Base-by-base conservation (phyloP, 495 filamentous ascomycete genomes). In the Penicillium subrubescens region DNA sequence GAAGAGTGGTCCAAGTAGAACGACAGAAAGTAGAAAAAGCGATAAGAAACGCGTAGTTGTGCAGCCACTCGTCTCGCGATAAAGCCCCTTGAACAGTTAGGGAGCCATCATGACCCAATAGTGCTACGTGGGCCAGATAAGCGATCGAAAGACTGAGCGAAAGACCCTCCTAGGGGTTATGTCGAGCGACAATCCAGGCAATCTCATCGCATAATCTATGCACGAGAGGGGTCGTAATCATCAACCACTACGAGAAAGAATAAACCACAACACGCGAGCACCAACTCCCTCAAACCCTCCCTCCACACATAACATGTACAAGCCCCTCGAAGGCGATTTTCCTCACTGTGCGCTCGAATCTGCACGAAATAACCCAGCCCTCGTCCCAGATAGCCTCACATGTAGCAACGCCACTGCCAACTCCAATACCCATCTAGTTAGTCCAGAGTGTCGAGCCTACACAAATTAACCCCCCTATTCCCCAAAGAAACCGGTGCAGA, bases 401-500 rank as follows among this genome's bases (percentile, higher is more conserved):
- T 34, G 35, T 34, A 41, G 29, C 41, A 50, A 43, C 41, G 35
- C 59, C 19, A n/a, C 25, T 29, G 48, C 48, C 48, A 21, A 48
- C 19, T 25, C 25, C 25, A 1, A 25, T 21, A 17, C 2, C 39
- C 15, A 17, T n/a, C 14, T 6, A 23, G 21, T 37, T 27, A 4
- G 0, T 37, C 44, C 44, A 53, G n/a, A n/a, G n/a, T n/a, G n/a
- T n/a, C n/a, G n/a, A n/a, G 12, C 51, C 44, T 34, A 54, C 39
- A 17, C 23, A 15, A 31, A 12, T 46, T 48, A 35, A 54, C 57
- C 57, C 61, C 41, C 11, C 31, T 21, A 35, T 52, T 46, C 43
- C 41, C 51, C 35, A 52, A 63, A 43, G 17, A 33, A 35, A 12
- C 46, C 57, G 60, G 65, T 56, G 51, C 61, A 61, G 52, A 56